Base-by-base conservation (phyloP, 345 rosid genomes). In the Populus nigra region DNA sequence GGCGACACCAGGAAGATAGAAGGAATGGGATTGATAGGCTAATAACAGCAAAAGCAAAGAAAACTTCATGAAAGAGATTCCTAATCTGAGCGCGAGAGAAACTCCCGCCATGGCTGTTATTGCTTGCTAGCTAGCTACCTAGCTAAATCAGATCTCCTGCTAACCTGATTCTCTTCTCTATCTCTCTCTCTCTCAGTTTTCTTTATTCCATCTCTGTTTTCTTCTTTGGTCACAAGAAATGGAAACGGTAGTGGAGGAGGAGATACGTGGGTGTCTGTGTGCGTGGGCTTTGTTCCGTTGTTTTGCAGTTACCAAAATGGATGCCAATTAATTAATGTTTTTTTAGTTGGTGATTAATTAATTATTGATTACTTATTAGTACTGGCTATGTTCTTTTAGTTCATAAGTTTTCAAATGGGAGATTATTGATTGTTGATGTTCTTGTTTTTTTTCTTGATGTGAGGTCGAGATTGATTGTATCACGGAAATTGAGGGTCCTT, bases 1-100 rank as follows among this genome's bases (percentile, higher is more conserved):
- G 43, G 97, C 91, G 36, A 92, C 94, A 4, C 94, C 97, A 27
- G 97, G 97, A 71, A 92, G 93, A 77, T 92, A 92, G 78, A 92
- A 92, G 82, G 85, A 84, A 82, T 82, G 69, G 29, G 81, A 82
- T 45, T 71, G 75, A 53, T 22, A 43, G 27, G 72, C 49, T 22
- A 69, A 68, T 57, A 77, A 82, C 17, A 47, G 73, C 63, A 62
- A 47, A 7, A 75, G 12, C 35, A 49, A 75, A 29, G 70, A 68
- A 65, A 15, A 74, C 25, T 25, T 9, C n/a, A 11, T 59, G 5
- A 29, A 36, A 5, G 35, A 47, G 71, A 49, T 43, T 63, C 78
- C 36, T 74, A 9, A 22, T 65, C 27, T 73, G 31, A 63, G 31
- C 8, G 78, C 78, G 71, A 75, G 65, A 49, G 61, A 39, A 2